Conservation (phyloP, 371 early-diverging fungal species). For the Capillidium heterosporum region DNA sequence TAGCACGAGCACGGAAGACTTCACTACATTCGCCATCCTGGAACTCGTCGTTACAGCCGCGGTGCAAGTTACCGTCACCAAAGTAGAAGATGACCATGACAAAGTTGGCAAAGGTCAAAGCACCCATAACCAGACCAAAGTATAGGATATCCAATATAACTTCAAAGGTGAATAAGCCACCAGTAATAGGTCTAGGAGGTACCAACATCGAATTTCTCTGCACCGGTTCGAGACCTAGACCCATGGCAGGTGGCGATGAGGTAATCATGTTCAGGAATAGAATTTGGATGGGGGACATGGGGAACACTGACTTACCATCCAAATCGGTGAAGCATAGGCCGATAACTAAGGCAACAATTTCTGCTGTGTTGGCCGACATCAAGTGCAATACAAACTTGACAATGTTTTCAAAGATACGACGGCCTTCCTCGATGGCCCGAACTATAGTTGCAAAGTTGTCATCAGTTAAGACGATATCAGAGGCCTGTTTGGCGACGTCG, state of each 20-base stretch:
- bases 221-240: constrained; percentile 66
- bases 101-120: constrained; percentile 46
- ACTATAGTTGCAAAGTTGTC: constrained; percentile 80
- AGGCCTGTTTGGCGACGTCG: constrained; percentile 81
- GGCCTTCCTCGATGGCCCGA: constrained; percentile 60
- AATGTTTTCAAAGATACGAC: constrained; percentile 80
- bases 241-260: constrained; percentile 63
- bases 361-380: constrained; percentile 26
- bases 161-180: constrained; percentile 45
- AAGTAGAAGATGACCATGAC: constrained; percentile 38
- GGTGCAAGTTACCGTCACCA: constrained; percentile 35
- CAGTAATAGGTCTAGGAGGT: constrained; percentile 47
- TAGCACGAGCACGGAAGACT: constrained; percentile 57
- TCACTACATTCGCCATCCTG: constrained; percentile 27
- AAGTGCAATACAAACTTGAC: constrained; percentile 80
- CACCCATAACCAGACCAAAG: constrained; percentile 51
- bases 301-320: constrained; percentile 38
- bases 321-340: constrained; percentile 46
- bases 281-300: constrained; percentile 65
- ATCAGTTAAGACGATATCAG: constrained; percentile 76
- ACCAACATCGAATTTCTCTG: constrained; percentile 60
- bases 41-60: constrained; percentile 36
- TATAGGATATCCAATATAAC: constrained; percentile 45
- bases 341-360: constrained; percentile 32
- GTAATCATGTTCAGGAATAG: constrained; percentile 76